A percentile compares a stretch with the other conserved stretches of the same genome.
Conservation (phyloP, 306 rosid species). For the Dicorynia guianensis region DNA sequence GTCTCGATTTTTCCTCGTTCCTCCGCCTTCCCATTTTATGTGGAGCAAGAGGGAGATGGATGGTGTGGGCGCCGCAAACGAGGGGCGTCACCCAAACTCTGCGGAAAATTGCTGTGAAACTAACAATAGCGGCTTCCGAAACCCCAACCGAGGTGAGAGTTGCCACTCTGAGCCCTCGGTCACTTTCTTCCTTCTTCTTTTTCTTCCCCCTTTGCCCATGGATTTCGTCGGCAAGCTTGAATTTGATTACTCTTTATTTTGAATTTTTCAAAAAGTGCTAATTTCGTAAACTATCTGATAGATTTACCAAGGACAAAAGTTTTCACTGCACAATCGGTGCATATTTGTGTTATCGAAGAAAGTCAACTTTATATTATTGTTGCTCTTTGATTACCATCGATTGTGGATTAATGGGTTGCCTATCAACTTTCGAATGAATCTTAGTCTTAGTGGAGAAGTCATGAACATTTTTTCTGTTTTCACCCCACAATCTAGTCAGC, state of each 20-base stretch:
- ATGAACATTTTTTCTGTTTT: not conserved
- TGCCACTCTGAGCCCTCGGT: not conserved
- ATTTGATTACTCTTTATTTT: not conserved
- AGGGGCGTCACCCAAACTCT: not conserved
- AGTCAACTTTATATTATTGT: not conserved
- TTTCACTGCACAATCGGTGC: not conserved
- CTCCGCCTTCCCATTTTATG: slow-evolving; percentile 12
- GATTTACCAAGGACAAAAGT: not conserved
- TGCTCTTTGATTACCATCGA: not conserved
- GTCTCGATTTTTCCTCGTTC: not conserved
- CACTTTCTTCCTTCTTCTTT: not conserved
- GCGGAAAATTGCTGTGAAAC: not conserved
- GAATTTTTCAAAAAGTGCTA: not conserved
- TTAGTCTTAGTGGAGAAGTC: not conserved
- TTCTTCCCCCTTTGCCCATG: not conserved
- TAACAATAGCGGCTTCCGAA: slow-evolving; percentile 1
- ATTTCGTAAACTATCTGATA: not conserved
- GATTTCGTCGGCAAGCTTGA: not conserved
- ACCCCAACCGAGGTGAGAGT: slow-evolving; percentile 26
- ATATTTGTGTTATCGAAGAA: not conserved
- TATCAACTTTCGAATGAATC: not conserved
- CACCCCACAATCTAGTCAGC: not conserved
- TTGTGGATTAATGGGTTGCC: slow-evolving; percentile 2
- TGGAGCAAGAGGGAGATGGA: slow-evolving; percentile 38
- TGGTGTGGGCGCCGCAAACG: not conserved